Evolutionary conservation across 352 stramenopile genomes (phyloP), one percentile per base, ranked within the genome.

Genomic region (Globisporangium camurandrum): DNA sequence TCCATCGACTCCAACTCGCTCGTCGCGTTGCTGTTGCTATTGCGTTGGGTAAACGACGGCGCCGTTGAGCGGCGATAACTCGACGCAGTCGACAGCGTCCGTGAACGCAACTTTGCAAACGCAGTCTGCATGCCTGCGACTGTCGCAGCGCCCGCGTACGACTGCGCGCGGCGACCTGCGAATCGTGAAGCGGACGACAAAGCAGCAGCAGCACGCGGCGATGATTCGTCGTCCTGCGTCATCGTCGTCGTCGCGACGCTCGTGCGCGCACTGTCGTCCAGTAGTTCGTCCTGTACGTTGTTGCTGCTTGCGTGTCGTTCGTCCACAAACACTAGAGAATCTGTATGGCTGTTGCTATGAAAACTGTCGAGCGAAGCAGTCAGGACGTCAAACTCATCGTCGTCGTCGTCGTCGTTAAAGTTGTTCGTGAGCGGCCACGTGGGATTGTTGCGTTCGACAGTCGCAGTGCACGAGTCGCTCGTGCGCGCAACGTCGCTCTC

Each of bases 1-100:
- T 67, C 24, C 69, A 67, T n/a, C n/a, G n/a, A n/a, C 16, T 52
- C 54, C 8, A 50, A 27, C 11, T 58, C 40, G 38, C 24, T 62
- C 12, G 24, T 50, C 26, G 19, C 28, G 19, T 40, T 14, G 42
- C 28, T 27, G 20, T 20, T 39, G 44, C 44, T 16, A n/a, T n/a
- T 27, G 26, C 26, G n/a, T 6, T 47, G 34, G n/a, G n/a, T n/a
- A n/a, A n/a, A n/a, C n/a, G 52, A 49, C 11, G 47, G 46, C 33
- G 33, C 17, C 12, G 33, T 3, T 2, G 33, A 12, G 20, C 30
- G 20, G 0, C 46, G 46, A n/a, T 51, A 56, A 28, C 31, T 56
- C 30, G 34, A 38, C 7, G 46, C 31, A 4, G 48, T 47, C 34
- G 54, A 58, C 26, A 61, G 49, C 12, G 54, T 57, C 4, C 54